Base-by-base conservation (phyloP, 305 asterid species). In the Fraxinus albicans region DNA sequence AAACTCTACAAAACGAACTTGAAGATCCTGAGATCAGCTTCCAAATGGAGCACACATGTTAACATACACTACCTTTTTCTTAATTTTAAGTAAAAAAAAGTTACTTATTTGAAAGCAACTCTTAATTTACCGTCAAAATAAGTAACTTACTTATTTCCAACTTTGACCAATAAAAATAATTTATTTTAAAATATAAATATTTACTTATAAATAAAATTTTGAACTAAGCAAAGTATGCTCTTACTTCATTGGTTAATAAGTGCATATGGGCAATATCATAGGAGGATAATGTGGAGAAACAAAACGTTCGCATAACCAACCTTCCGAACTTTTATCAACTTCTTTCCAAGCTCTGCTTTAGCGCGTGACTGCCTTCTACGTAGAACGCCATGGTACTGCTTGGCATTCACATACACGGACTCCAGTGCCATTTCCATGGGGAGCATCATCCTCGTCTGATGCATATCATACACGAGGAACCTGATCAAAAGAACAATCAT, bases 351-450 rank as follows among this genome's bases (percentile, higher is more conserved):
- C 90, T 91, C 98, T 13, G 95, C 95, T 86, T 92, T 94, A 36
- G 97, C 95, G 38, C 94, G 98, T 36, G 97, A 88, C 83, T 94
- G 90, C 81, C 98, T 87, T 80, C 98, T 86, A 10, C 97, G 87
- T 83, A 94, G 82, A 83, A 92, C 91, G 55, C 93, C 95, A 25
- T 88, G 90, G 81, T 94, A 94, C 85, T 94, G 95, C 90, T 94
- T 92, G 70, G 97, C 95, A 77, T 94, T 94, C 47, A 94, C 98
- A 74, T 88, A 94, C 27, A 94, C 93, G 15, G 98, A 95, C 83
- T 92, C 97, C 80, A 85, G 93, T 17, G 97, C 87, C 91, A 92
- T 88, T 85, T 94, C 97, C 81, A 87, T 89, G 50, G 92, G 95
- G 87, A 94, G 91, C 25, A 94, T 92, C 93, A 94, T 88, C 91